Evolutionary conservation across 257 asterid species (phyloP).

Genomic region (Agastache rugosa): DNA sequence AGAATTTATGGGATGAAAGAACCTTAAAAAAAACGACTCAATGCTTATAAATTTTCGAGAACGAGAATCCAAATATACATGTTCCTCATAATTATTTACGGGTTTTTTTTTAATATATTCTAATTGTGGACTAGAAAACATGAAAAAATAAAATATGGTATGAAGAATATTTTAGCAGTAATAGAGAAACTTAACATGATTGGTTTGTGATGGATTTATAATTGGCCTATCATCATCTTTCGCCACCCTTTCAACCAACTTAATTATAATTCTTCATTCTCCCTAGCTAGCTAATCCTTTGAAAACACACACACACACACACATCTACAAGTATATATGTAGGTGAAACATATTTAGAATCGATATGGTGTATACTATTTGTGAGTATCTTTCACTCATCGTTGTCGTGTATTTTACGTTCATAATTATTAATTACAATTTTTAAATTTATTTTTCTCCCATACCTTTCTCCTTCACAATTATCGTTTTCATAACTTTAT

Average conservation of each 20-base stretch:
- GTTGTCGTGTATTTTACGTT: too few species aligned
- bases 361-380: too few species aligned
- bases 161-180: neutral
- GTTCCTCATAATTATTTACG: neutral
- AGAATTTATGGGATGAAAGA: neutral
- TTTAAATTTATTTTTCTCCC: too few species aligned
- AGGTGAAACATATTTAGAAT: too few species aligned
- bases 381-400: too few species aligned
- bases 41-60: neutral
- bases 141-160: neutral
- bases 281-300: too few species aligned
- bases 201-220: slow-evolving; percentile 27
- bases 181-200: slow-evolving; percentile 22
- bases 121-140: neutral
- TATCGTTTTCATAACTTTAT: too few species aligned
- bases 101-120: neutral
- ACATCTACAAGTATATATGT: too few species aligned
- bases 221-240: slow-evolving; percentile 33
- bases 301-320: too few species aligned
- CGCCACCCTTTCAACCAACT: neutral
- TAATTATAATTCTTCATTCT: neutral
- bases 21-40: neutral
- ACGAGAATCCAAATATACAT: neutral
- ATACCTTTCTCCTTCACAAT: too few species aligned
- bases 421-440: too few species aligned